Evolutionary conservation across 257 asterid genomes (phyloP), one percentile per base, ranked within the genome.

Genomic region (Euphrasia confusa): DNA sequence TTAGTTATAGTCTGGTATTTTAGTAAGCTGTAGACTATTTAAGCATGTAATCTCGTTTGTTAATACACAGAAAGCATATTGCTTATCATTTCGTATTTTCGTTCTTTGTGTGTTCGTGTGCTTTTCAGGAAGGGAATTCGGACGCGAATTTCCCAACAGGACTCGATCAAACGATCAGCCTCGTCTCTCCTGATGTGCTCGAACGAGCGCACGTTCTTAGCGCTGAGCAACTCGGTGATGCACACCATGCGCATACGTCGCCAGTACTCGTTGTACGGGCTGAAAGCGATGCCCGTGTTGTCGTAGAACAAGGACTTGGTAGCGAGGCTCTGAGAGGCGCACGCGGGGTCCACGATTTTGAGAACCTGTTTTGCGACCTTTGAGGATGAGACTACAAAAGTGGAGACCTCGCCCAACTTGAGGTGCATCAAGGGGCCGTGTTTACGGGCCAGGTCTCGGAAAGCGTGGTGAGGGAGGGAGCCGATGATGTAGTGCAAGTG

Each of bases 251-350:
- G 40, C 57, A 62, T 45, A 2, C 47, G 67, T 28, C 32, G 32
- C 67, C 67, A 62, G 56, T 42, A 62, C 24, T 62, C 56, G 24
- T 55, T 40, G 57, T 62, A 21, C 12, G 67, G 67, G 40, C 42
- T 12, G 3, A 62, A 24, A 3, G 56, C 42, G 28, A 58, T 58
- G 63, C 35, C n/a, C 2, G 18, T 33, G 49, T 37, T 33, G 9
- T 33, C 9, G n/a, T 58, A 58, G 28, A 47, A 33, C 49, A 58
- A 14, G n/a, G 35, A 33, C 50, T 33, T 37, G 63, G n/a, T 33
- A 7, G 49, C 48, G 13, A 58, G 28, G 28, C 26, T 58, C 4
- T 33, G 30, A 7, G 63, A 28, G 0, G 54, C 54, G 15, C 14
- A 48, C 18, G 14, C 13, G 54, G 18, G 5, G 54, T 48, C 54